Percentiles rank a stretch among this genome's conserved stretches.
These are phyloP conservation scores for Kwoniella sp. DNA, from an alignment of 768 basidiomycete species.

Conservation along the genomic window DNA sequence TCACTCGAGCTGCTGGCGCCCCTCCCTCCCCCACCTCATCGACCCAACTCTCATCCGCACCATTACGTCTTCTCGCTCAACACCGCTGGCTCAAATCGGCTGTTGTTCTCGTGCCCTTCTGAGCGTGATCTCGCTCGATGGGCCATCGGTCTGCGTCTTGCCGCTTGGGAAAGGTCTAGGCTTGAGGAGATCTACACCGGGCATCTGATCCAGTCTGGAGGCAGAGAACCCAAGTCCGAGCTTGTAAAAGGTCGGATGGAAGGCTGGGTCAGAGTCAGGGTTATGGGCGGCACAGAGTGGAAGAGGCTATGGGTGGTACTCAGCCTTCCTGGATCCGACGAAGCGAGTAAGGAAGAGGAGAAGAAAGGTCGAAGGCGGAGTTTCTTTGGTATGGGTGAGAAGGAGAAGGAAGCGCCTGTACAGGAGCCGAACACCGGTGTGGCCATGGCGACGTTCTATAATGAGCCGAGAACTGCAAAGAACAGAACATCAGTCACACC, in stretches of 20 bases:
- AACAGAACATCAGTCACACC: slow-evolving; percentile 73
- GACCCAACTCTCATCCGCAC: slow-evolving; percentile 52
- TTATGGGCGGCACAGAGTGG: slow-evolving; percentile 99
- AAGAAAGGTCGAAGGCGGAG: slow-evolving; percentile 67
- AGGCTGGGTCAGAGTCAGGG: slow-evolving; percentile 84
- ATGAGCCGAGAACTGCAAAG: slow-evolving; percentile 44
- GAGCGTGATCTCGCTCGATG: slow-evolving; percentile 75
- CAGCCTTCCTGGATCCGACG: slow-evolving; percentile 55
- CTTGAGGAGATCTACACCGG: slow-evolving; percentile 98
- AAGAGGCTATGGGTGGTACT: slow-evolving; percentile 85
- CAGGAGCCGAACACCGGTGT: slow-evolving; percentile 48
- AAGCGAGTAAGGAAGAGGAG: slow-evolving; percentile 37
- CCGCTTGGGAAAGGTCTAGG: slow-evolving; percentile 91
- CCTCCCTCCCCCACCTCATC: slow-evolving; percentile 55
- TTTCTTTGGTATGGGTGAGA: slow-evolving; percentile 50
- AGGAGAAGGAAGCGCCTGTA: slow-evolving; percentile 38
- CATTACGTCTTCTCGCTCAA: slow-evolving; percentile 81
- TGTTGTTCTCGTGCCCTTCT: slow-evolving; percentile 82
- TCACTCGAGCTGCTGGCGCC: slow-evolving; percentile 56
- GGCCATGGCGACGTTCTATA: slow-evolving; percentile 57
- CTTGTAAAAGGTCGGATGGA: slow-evolving; percentile 76
- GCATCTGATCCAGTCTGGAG: slow-evolving; percentile 70
- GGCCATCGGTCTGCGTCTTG: slow-evolving; percentile 85
- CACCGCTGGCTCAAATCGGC: slow-evolving; percentile 86
- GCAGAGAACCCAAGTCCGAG: slow-evolving; percentile 63